These are phyloP conservation scores for Botrytis medusae DNA, from an alignment of 2,329 filamentous ascomycete genomes.

Conservation along the genomic window DNA sequence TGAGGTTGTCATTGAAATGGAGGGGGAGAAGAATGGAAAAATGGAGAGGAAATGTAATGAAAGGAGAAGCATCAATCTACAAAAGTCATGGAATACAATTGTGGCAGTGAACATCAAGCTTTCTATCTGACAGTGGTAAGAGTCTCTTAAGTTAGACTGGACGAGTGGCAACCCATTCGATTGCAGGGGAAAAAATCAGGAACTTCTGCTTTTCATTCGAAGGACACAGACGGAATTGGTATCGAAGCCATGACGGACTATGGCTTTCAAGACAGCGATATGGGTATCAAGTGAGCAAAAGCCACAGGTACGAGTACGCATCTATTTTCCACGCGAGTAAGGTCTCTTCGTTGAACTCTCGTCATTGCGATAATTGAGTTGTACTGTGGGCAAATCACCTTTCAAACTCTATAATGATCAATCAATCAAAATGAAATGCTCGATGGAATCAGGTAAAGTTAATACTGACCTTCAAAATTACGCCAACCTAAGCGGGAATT, in stretches of 20 bases:
- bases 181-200: neutral
- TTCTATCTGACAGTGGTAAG: neutral
- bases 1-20: too few relatives aligned
- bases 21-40: too few relatives aligned
- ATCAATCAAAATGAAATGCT: neutral
- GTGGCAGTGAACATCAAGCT: neutral
- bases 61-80: too few relatives aligned
- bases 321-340: too few relatives aligned
- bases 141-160: neutral
- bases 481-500: too few relatives aligned
- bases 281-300: neutral
- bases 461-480: too few relatives aligned
- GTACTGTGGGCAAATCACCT: neutral
- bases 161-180: neutral
- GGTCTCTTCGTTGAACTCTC: neutral
- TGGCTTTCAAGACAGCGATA: too few relatives aligned
- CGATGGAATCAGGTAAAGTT: too few relatives aligned
- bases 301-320: neutral
- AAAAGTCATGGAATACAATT: neutral
- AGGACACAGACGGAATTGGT: fast-evolving
- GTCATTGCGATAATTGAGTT: neutral
- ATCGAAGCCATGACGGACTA: neutral
- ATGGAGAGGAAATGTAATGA: too few relatives aligned
- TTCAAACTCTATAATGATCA: neutral
- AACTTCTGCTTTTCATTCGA: neutral